Evolutionary conservation across 75 land plant genomes (phyloP).

Genomic region (Chamaecyparis obtusa): DNA sequence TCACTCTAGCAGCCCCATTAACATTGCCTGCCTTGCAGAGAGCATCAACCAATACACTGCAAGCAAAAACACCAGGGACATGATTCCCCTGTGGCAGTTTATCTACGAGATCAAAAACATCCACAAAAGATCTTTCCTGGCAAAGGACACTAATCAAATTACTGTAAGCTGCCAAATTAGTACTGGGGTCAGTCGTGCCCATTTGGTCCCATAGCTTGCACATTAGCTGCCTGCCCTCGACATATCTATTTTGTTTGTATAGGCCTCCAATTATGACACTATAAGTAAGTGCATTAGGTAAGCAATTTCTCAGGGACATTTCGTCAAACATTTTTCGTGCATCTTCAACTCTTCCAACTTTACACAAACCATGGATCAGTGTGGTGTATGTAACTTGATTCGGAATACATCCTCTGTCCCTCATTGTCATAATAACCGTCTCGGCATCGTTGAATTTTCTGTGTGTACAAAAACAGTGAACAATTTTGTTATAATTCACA

Average conservation of each 20-base stretch:
- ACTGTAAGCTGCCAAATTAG: constrained; percentile 45
- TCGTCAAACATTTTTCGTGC: constrained; percentile 59
- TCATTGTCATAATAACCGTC: constrained; percentile 34
- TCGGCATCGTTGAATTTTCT: constrained; percentile 17
- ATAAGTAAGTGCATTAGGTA: constrained; percentile 55
- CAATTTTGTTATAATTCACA: constrained; percentile 48
- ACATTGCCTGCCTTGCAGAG: constrained; percentile 42
- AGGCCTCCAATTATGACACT: constrained; percentile 39
- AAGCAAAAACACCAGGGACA: constrained; percentile 49
- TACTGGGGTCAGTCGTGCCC: constrained; percentile 3
- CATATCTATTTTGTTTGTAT: constrained; percentile 21
- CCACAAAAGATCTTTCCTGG: constrained; percentile 47
- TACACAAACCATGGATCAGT: constrained; percentile 48
- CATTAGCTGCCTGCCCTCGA: constrained; percentile 35
- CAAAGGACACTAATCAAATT: constrained; percentile 48
- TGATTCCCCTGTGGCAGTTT: constrained; percentile 56
- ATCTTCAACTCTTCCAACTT: constrained; percentile 24
- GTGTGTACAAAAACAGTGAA: constrained; percentile 29
- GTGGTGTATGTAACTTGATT: constrained; percentile 57
- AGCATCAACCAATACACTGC: constrained; percentile 64
- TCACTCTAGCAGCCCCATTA: constrained; percentile 64
- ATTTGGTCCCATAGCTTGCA: constrained; percentile 35
- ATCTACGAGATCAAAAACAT: constrained; percentile 50
- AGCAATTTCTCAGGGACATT: constrained; percentile 42
- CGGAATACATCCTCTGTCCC: constrained; percentile 29